These are phyloP conservation scores for Drosera spatulata DNA, from an alignment of 179 eudicot species.

Conservation along the genomic window DNA sequence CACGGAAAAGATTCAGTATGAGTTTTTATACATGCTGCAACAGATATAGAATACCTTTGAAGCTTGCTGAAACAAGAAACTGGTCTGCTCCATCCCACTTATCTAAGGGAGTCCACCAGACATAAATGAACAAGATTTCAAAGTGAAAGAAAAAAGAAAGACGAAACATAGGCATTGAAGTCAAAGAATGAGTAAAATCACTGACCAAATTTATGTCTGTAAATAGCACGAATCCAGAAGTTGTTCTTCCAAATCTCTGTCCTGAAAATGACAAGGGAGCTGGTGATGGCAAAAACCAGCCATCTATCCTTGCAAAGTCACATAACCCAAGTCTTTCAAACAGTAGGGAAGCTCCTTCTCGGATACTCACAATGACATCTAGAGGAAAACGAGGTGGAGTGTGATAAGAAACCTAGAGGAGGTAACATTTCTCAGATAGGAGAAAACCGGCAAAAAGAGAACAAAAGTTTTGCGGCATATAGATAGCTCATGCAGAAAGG, in stretches of 20 bases:
- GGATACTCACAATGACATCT: conserved; percentile 51
- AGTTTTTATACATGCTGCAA: not conserved
- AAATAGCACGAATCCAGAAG: conserved; percentile 55
- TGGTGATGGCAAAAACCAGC: conserved; percentile 77
- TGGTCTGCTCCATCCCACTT: conserved; percentile 98
- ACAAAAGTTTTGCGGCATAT: not conserved
- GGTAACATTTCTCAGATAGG: conserved; percentile 6
- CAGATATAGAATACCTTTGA: conserved; percentile 46
- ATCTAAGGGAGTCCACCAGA: conserved; percentile 26
- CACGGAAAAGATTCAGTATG: not conserved
- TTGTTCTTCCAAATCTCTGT: conserved; percentile 39
- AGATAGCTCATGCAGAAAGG: too few relatives aligned
- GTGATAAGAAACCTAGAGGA: conserved; percentile 69
- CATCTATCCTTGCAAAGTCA: conserved; percentile 95
- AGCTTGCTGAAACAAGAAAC: conserved; percentile 94
- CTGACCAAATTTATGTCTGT: conserved; percentile 89
- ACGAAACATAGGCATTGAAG: not conserved
- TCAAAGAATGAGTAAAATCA: not conserved
- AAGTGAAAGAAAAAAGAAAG: not conserved
- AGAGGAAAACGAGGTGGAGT: conserved; percentile 87
- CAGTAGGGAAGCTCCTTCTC: conserved; percentile 69
- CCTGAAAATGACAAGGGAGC: conserved; percentile 21
- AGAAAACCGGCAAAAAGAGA: not conserved
- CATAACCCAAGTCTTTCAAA: conserved; percentile 55
- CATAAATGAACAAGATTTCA: not conserved